These are phyloP conservation scores for Pestalotiopsis sp. DNA, from an alignment of 2,329 filamentous ascomycete species.

Conservation along the genomic window DNA sequence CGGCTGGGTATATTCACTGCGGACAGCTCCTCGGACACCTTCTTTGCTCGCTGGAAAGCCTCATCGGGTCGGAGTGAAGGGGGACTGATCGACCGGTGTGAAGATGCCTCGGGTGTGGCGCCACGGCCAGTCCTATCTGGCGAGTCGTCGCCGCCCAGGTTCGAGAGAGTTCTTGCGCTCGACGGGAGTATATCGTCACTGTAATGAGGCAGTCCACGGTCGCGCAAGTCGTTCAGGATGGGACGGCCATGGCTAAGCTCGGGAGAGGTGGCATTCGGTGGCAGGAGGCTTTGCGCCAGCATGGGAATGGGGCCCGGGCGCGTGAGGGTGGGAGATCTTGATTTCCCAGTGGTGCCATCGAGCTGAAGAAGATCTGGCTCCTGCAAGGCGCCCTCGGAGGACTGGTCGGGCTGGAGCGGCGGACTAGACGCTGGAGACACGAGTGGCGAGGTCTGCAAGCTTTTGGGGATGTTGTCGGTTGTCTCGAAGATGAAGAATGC, in stretches of 20 bases:
- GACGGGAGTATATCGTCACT: constrained; percentile 58
- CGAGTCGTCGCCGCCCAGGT: constrained; percentile 32
- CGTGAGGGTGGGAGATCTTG: constrained; percentile 30
- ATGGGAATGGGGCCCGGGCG: constrained; percentile 15
- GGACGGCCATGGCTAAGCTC: constrained; percentile 49
- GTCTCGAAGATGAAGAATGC: constrained; percentile 99
- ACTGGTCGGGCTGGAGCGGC: constrained; percentile 55
- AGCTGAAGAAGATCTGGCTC: constrained; percentile 74
- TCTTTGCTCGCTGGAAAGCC: constrained; percentile 80
- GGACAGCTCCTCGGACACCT: constrained; percentile 83
- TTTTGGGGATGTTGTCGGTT: constrained; percentile 86
- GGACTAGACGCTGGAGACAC: constrained; percentile 90
- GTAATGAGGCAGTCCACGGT: constrained; percentile 43
- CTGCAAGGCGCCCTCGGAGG: constrained; percentile 48
- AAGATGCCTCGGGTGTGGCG: constrained; percentile 43
- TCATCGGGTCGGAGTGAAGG: constrained; percentile 72
- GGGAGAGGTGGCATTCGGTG: constrained; percentile 57
- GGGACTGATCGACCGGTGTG: constrained; percentile 71
- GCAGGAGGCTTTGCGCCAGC: constrained; percentile 40
- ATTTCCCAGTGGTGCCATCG: constrained; percentile 46
- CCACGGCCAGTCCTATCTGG: constrained; percentile 39
- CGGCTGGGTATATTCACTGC: constrained; percentile 90
- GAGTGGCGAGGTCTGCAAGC: constrained; percentile 90
- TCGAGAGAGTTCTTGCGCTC: constrained; percentile 39
- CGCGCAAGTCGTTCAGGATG: constrained; percentile 54